phyloP scores from a whole-genome alignment of 148 eudicot genomes.

The Linanthus parryae region DNA sequence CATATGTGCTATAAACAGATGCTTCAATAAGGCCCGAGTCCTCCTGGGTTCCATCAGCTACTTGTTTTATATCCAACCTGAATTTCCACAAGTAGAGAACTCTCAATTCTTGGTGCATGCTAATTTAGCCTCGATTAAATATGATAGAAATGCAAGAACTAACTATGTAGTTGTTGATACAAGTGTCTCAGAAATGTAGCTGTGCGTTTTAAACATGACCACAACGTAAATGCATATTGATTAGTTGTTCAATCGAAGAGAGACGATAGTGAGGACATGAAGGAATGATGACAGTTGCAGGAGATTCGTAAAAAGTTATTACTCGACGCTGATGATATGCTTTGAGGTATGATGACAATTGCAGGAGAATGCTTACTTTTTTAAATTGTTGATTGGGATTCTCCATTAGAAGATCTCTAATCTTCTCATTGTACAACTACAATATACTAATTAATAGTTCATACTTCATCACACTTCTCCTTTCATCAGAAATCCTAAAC shows the following conservation, averaged over 20 bases:
- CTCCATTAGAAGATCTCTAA: constrained; percentile 62
- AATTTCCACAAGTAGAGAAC: background rate
- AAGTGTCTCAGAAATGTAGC: background rate
- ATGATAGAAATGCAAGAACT: background rate
- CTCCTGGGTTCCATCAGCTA: constrained; percentile 71
- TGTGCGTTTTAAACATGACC: background rate
- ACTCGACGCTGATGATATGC: constrained; percentile 20
- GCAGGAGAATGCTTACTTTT: too few relatives aligned
- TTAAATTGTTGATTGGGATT: too few relatives aligned
- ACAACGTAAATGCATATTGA: background rate
- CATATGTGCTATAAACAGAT: constrained; percentile 47
- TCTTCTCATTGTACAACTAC: constrained; percentile 71
- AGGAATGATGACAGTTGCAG: too few relatives aligned
- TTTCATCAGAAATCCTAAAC: constrained; percentile 39
- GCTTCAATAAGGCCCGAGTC: constrained; percentile 90
- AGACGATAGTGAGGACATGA: background rate
- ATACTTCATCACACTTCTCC: constrained; percentile 35
- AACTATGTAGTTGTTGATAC: background rate
- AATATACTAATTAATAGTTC: constrained; percentile 57
- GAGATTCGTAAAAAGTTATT: background rate
- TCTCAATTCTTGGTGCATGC: background rate
- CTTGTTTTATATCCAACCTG: constrained; percentile 89
- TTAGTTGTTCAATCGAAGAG: background rate
- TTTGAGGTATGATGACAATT: constrained; percentile 46
- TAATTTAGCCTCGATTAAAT: background rate